A percentile compares a stretch with the other conserved stretches of the same genome.
Conservation (phyloP, 805 yeast genomes). For the Lipomyces kockii region DNA sequence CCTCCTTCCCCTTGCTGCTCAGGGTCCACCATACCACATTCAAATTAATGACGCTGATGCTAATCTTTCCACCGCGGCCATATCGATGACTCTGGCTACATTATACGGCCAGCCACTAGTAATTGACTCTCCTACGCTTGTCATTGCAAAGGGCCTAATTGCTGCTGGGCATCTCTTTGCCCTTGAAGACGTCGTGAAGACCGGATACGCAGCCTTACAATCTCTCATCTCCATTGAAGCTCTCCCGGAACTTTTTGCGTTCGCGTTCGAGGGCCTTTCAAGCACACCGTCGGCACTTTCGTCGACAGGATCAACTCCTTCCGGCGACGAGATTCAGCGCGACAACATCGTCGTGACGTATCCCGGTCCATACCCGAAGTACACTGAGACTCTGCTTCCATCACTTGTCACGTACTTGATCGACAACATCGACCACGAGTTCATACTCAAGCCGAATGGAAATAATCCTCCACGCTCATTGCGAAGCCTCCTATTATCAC, state of each 20-base stretch:
- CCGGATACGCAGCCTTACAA: constrained; percentile 38
- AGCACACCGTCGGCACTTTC: not conserved
- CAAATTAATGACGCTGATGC: constrained; percentile 38
- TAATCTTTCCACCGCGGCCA: constrained; percentile 39
- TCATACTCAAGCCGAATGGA: constrained; percentile 22
- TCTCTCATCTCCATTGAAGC: constrained; percentile 31
- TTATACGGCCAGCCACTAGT: constrained; percentile 42
- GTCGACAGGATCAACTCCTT: constrained; percentile 14
- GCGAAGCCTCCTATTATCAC: constrained; percentile 32
- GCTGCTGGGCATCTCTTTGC: constrained; percentile 43
- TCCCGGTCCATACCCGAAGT: constrained; percentile 45
- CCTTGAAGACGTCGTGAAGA: constrained; percentile 39
- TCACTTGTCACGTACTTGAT: constrained; percentile 37
- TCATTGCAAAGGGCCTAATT: constrained; percentile 40
- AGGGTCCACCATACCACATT: constrained; percentile 43
- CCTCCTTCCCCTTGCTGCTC: constrained; percentile 32
- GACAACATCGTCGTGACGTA: constrained; percentile 20
- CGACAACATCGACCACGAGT: constrained; percentile 24
- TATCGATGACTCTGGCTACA: constrained; percentile 44
- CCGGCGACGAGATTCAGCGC: constrained; percentile 1
- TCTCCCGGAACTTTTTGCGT: constrained; percentile 37
- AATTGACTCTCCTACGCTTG: constrained; percentile 38
- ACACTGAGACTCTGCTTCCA: constrained; percentile 39
- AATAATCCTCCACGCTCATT: constrained; percentile 10
- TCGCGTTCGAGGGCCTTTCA: constrained; percentile 36